A percentile compares a stretch with the other conserved stretches of the same genome.
Evolutionary conservation across 768 basidiomycete species (phyloP).

Genomic region (Suillus ampliporus): DNA sequence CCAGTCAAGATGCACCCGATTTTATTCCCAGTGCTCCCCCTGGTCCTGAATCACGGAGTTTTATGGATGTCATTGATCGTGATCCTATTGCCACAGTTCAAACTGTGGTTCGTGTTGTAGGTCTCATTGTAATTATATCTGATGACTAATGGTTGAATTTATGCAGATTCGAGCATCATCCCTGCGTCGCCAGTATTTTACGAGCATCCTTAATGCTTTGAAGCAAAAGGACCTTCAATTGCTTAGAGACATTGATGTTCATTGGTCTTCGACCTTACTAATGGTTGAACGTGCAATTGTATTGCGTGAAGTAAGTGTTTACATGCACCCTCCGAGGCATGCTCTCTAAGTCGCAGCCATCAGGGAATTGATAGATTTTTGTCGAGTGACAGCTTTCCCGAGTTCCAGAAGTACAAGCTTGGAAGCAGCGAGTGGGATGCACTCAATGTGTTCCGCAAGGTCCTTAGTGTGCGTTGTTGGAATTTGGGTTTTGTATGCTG

Average conservation of each 20-base stretch:
- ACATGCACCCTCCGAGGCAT: background rate
- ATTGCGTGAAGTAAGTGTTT: conserved; percentile 28
- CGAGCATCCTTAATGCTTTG: conserved; percentile 12
- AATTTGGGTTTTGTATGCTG: background rate
- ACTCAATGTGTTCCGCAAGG: conserved; percentile 25
- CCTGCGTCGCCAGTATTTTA: conserved; percentile 29
- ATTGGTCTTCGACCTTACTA: conserved; percentile 38
- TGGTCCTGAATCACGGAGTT: background rate
- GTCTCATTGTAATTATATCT: too few species aligned
- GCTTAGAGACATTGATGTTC: conserved; percentile 33
- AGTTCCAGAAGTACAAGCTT: conserved; percentile 31
- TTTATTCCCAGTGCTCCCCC: too few species aligned
- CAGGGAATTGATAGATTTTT: conserved; percentile 34
- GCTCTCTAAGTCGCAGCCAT: background rate
- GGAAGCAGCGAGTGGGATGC: conserved; percentile 31
- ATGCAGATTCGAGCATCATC: conserved; percentile 29
- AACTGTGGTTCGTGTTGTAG: background rate
- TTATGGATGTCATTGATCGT: background rate
- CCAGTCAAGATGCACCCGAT: too few species aligned
- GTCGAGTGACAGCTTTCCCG: conserved; percentile 24
- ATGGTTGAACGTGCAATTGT: conserved; percentile 36
- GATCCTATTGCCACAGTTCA: conserved; percentile 9
- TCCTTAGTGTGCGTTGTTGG: conserved; percentile 21
- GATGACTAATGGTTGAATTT: too few species aligned
- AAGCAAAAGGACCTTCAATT: conserved; percentile 30